Evolutionary conservation across 2,329 filamentous ascomycete species (phyloP).

Genomic region (Cytospora paraplurivora): DNA sequence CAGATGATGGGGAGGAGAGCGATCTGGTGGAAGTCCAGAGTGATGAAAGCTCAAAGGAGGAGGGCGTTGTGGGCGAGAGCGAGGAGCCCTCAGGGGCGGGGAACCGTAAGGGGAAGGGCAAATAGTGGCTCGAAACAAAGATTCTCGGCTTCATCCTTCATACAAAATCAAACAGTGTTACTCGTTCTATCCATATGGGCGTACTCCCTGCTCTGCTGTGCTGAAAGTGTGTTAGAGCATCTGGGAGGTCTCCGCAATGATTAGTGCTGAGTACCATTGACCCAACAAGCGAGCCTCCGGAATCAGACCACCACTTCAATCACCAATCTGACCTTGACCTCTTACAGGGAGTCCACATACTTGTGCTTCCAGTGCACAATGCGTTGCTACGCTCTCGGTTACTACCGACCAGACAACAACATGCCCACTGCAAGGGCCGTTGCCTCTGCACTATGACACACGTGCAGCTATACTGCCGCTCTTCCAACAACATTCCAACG

Average conservation of each 20-base stretch:
- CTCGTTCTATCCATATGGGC: background rate
- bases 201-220: background rate
- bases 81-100: constrained; percentile 4
- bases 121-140: background rate
- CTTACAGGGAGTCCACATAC: no score
- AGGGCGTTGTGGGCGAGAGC: constrained; percentile 5
- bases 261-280: no score
- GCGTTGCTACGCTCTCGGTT: background rate
- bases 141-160: background rate
- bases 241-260: no score
- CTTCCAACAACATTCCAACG: background rate
- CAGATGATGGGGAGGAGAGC: constrained; percentile 25
- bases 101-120: constrained; percentile 15
- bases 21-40: constrained; percentile 25
- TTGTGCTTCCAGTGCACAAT: no score
- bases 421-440: background rate
- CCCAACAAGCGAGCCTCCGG: no score
- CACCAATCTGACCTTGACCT: no score
- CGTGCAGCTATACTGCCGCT: background rate
- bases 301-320: no score
- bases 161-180: background rate
- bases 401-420: no score
- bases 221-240: no score
- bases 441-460: background rate
- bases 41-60: constrained; percentile 12